Conservation (phyloP, 1,284 basidiomycete species). For the Cryptococcus hybrid region DNA sequence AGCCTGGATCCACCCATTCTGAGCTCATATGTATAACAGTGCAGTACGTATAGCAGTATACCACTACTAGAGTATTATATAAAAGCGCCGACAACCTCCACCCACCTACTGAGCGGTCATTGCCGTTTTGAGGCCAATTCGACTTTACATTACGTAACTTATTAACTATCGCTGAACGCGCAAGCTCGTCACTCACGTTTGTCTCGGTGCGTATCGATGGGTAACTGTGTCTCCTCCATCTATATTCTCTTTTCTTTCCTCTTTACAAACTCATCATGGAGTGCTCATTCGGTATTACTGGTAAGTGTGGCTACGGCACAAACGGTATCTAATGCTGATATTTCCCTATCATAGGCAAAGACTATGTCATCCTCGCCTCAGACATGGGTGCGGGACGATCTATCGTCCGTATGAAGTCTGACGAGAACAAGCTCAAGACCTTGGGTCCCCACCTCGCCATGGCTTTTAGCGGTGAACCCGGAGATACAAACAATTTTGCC, state of each 20-base stretch:
- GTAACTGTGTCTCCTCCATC: not conserved
- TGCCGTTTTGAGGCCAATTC: too few relatives aligned
- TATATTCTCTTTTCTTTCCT: not conserved
- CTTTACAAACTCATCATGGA: slow-evolving; percentile 35
- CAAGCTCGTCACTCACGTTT: too few relatives aligned
- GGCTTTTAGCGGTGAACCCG: slow-evolving; percentile 93
- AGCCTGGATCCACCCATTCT: too few relatives aligned
- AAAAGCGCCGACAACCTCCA: too few relatives aligned
- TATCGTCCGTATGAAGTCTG: slow-evolving; percentile 95
- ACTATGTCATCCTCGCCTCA: slow-evolving; percentile 84
- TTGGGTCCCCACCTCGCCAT: slow-evolving; percentile 90
- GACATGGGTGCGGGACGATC: slow-evolving; percentile 85
- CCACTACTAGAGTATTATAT: too few relatives aligned
- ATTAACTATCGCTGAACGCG: too few relatives aligned
- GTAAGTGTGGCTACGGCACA: slow-evolving; percentile 15
- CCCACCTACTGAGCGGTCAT: too few relatives aligned
- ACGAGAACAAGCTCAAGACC: slow-evolving; percentile 96
- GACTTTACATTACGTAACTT: too few relatives aligned
- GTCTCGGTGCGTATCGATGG: not conserved
- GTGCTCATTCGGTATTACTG: slow-evolving; percentile 55
- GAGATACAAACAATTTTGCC: slow-evolving; percentile 95
- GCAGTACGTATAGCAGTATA: too few relatives aligned
- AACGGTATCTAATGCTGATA: slow-evolving; percentile 44
- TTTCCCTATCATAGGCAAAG: slow-evolving; percentile 67
- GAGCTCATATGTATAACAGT: too few relatives aligned